Base-by-base conservation (phyloP, 768 basidiomycete species). In the Leucogyrophana mollusca region DNA sequence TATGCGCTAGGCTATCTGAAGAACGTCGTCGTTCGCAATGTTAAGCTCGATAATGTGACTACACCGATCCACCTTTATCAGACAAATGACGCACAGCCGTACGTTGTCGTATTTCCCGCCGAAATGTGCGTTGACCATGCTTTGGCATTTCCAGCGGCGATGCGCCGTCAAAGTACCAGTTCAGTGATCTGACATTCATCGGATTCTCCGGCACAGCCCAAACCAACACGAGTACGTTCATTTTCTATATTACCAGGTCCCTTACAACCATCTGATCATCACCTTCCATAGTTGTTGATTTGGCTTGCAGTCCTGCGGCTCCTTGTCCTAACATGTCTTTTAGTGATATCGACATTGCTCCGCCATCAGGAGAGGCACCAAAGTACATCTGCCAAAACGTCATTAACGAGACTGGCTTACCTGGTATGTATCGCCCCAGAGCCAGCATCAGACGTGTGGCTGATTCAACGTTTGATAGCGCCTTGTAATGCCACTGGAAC, bases 41-140 rank as follows among this genome's bases (percentile, higher is more conserved):
- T 80, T 35, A 43, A 60, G 21, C 61, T 82, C 13, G 74, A 80
- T 54, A 67, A 67, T 9, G 78, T 80, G 45, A 65, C 69, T 37
- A 55, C 55, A 7, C 77, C 74, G 0, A 59, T 78, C 9, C 74
- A 77, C 49, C 51, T 81, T 14, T 73, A 72, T 49, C 78, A 82
- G 54, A 79, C 77, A 18, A 79, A 80, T 55, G 67, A 64, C 14
- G 78, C 66, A 3, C 66, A 74, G 36, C 64, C 69, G 77, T 76
- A 43, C 25, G 23, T 43, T 13, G n/a, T n/a, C 9, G 17, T 22
- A 48, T 40, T 22, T 30, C 35, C 16, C 3, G 23, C 37, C 10
- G 37, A 46, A n/a, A n/a, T 14, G 21, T 21, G 13, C 35, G 17
- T 35, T 41, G 33, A 48, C 33, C 9, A 27, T 33, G 48, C 13